Conservation (phyloP, 306 rosid species). For the Glycine tomentella region DNA sequence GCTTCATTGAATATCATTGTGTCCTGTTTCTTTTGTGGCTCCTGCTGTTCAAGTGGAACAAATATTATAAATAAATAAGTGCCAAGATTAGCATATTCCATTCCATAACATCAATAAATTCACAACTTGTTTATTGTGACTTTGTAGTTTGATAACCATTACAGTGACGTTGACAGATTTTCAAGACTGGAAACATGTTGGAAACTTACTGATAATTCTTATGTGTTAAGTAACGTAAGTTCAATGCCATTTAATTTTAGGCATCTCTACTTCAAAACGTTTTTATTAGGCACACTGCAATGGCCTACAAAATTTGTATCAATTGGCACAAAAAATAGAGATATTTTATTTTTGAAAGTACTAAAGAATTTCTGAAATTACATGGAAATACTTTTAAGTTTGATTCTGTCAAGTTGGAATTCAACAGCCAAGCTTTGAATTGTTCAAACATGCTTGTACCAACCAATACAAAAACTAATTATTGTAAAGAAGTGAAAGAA, state of each 20-base stretch:
- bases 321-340: slow-evolving; percentile 3
- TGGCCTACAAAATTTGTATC: background rate
- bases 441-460: slow-evolving; percentile 1
- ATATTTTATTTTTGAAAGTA: background rate
- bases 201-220: slow-evolving; percentile 1
- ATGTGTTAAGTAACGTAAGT: background rate
- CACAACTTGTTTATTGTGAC: background rate
- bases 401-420: slow-evolving; percentile 38
- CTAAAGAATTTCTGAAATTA: background rate
- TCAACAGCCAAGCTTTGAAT: slow-evolving; percentile 20
- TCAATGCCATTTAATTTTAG: background rate
- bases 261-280: background rate
- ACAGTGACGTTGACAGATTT: background rate
- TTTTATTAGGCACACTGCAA: background rate
- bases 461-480: background rate
- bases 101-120: background rate
- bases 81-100: background rate
- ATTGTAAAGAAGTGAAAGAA: background rate
- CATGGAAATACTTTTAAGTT: slow-evolving; percentile 1
- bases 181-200: background rate
- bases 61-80: slow-evolving; percentile 26
- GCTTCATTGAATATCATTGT: slow-evolving; percentile 51
- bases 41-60: slow-evolving; percentile 46
- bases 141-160: background rate
- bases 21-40: slow-evolving; percentile 44